phyloP scores from a whole-genome alignment of 2,329 filamentous ascomycete genomes.

The Plenodomus biglobosus region DNA sequence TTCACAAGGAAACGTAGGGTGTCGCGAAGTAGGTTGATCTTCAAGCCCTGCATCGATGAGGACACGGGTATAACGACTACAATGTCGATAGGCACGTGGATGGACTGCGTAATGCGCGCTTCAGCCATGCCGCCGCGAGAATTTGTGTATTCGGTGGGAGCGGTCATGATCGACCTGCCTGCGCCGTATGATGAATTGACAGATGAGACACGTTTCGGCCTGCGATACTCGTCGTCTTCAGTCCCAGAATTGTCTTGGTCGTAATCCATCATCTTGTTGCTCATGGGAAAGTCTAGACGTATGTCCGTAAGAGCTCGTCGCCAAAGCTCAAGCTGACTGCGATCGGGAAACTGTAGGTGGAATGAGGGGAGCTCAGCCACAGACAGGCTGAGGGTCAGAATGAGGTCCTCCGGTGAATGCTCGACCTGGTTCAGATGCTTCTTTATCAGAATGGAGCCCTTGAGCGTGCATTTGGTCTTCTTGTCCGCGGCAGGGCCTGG shows the following conservation, averaged over 20 bases:
- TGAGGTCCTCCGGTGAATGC: slow-evolving; percentile 68
- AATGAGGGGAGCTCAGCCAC: slow-evolving; percentile 92
- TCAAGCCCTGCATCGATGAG: slow-evolving; percentile 98
- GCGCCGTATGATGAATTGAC: slow-evolving; percentile 82
- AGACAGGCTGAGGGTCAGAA: slow-evolving; percentile 86
- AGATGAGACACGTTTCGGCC: slow-evolving; percentile 73
- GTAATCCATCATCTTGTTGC: slow-evolving; percentile 67
- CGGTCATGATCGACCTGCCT: slow-evolving; percentile 79
- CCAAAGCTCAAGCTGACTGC: slow-evolving; percentile 85
- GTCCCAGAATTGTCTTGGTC: slow-evolving; percentile 79
- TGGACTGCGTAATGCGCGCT: slow-evolving; percentile 54
- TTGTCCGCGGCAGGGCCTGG: slow-evolving; percentile 57
- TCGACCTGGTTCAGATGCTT: slow-evolving; percentile 95
- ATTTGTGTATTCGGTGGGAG: slow-evolving; percentile 87
- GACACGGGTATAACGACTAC: slow-evolving; percentile 97
- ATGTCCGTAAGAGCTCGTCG: slow-evolving; percentile 83
- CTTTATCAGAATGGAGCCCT: slow-evolving; percentile 97
- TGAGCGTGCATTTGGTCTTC: slow-evolving; percentile 78
- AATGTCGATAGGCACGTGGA: slow-evolving; percentile 91
- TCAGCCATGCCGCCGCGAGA: slow-evolving; percentile 51
- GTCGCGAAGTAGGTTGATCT: slow-evolving; percentile 91
- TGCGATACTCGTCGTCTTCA: slow-evolving; percentile 84
- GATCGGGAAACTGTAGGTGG: slow-evolving; percentile 84
- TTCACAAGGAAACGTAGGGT: slow-evolving; percentile 89
- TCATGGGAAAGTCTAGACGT: slow-evolving; percentile 63